Evolutionary conservation across 805 yeast species (phyloP).

Genomic region (Starmerella floricola): DNA sequence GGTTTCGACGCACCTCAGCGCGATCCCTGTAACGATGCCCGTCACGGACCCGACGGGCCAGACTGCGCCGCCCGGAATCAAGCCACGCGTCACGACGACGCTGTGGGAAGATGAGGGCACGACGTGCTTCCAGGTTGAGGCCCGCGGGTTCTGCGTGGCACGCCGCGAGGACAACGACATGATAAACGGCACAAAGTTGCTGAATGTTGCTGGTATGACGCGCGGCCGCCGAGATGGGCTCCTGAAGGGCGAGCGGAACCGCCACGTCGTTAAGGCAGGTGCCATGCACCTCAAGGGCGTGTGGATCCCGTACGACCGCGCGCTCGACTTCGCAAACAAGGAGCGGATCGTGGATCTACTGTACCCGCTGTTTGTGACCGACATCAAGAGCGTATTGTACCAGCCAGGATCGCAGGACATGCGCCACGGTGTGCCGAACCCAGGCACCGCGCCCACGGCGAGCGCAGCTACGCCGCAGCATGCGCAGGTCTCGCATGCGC

Average conservation of each 20-base stretch:
- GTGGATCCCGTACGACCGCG: slow-evolving; percentile 81
- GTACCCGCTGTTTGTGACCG: slow-evolving; percentile 61
- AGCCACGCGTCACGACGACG: slow-evolving; percentile 65
- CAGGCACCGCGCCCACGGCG: neutral
- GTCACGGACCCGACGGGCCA: slow-evolving; percentile 33
- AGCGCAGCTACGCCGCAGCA: neutral
- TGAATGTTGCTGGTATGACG: slow-evolving; percentile 78
- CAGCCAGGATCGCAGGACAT: slow-evolving; percentile 24
- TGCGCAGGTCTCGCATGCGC: slow-evolving; percentile 6
- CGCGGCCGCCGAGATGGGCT: slow-evolving; percentile 80
- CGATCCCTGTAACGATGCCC: slow-evolving; percentile 21
- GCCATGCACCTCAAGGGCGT: slow-evolving; percentile 83
- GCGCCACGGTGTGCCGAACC: slow-evolving; percentile 8
- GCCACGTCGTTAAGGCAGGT: slow-evolving; percentile 76
- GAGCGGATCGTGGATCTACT: slow-evolving; percentile 59
- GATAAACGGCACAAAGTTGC: slow-evolving; percentile 73
- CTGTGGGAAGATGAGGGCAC: slow-evolving; percentile 87
- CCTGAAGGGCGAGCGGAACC: slow-evolving; percentile 58
- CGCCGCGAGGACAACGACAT: slow-evolving; percentile 75
- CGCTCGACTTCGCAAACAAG: slow-evolving; percentile 65
- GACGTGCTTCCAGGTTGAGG: slow-evolving; percentile 74
- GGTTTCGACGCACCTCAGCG: slow-evolving; percentile 18
- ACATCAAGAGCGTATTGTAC: slow-evolving; percentile 41
- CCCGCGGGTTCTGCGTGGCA: slow-evolving; percentile 66
- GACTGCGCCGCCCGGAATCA: slow-evolving; percentile 31